Evolutionary conservation across 1,284 basidiomycete genomes (phyloP), one percentile per base, ranked within the genome.

Genomic region (Ustilago cynodontis): DNA sequence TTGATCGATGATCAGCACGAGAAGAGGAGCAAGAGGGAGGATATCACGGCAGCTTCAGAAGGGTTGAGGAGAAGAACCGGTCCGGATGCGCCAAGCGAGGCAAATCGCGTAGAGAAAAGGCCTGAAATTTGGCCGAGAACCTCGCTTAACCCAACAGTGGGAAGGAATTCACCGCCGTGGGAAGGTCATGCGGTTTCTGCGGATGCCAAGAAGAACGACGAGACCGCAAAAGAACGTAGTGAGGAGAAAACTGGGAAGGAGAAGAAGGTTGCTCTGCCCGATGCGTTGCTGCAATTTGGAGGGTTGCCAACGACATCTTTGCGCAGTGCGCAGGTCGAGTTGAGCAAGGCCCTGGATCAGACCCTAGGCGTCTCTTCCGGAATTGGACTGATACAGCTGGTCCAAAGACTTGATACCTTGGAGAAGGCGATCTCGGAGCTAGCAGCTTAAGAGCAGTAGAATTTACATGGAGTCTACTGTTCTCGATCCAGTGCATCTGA

Each of bases 261-360:
- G 45, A 31, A 31, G 26, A 35, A 13, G 35, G 24, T 37, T 28
- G 8, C 52, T 1, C 41, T 52, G 35, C 70, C 75, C 3, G 54
- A 69, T 29, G 66, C 80, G 2, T 35, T 81, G 29, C 16, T 51
- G 39, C 80, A 81, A 22, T 81, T 80, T 31, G 74, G 72, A 9
- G 78, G 72, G 0, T 56, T 81, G 24, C 80, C 80, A 0, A 43
- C 78, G 10, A 57, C 59, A 0, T 58, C 72, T 1, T 56, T 81
- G 14, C 59, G 73, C 14, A 59, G 63, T 2, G 72, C 80, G 13
- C 80, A 80, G 59, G 29, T 37, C 0, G 70, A 76, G n/a, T 70
- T 81, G 31, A 59, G 20, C 20, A 26, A 24, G 11, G 68, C 73
- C 0, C 55, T 76, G 2, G 61, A 71, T 37, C 53, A 51, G 28